Base-by-base conservation (phyloP, 768 basidiomycete genomes). In the Suillus subaureus region DNA sequence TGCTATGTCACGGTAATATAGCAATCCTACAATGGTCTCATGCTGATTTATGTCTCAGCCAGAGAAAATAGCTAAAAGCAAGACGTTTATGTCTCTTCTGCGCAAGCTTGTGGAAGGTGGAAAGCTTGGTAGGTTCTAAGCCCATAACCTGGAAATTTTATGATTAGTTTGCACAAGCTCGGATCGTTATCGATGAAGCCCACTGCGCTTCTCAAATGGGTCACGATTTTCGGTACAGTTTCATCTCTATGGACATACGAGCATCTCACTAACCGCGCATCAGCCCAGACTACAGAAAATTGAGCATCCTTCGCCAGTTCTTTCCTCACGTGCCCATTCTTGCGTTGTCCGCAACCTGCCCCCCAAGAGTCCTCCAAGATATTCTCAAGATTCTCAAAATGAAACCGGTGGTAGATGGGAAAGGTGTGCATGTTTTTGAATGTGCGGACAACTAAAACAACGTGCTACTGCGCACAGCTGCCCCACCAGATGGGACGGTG, bases 171-270 rank as follows among this genome's bases (percentile, higher is more conserved):
- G 31, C 28, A 9, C 52, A 61, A 92, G 91, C 86, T 12, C 85
- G 93, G 26, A 88, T 98, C 66, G 93, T 97, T 4, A 90, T 98
- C 26, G 96, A 97, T 72, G 92, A 94, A 75, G 92, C 93, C 1
- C 92, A 95, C 66, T 95, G 92, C 68, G 87, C 93, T 40, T 92
- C 92, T 13, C 87, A 89, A 64, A 77, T 90, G 26, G 92, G 91
- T 1, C 93, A 95, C 69, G 93, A 97, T 74, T 97, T 92, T 77
- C 84, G 94, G 91, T 89, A 72, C 51, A 31, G 18, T 55, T n/a
- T 60, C 62, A 2, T 9, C 15, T 43, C 43, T 55, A 57, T 23
- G 21, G 4, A 54, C 35, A 51, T 51, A 40, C 2, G 5, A 1
- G 45, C 21, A 54, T 64, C 40, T 66, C 62, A 39, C 31, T 31